Conservation (phyloP, 2,329 filamentous ascomycete species). For the Colletotrichum sp. region DNA sequence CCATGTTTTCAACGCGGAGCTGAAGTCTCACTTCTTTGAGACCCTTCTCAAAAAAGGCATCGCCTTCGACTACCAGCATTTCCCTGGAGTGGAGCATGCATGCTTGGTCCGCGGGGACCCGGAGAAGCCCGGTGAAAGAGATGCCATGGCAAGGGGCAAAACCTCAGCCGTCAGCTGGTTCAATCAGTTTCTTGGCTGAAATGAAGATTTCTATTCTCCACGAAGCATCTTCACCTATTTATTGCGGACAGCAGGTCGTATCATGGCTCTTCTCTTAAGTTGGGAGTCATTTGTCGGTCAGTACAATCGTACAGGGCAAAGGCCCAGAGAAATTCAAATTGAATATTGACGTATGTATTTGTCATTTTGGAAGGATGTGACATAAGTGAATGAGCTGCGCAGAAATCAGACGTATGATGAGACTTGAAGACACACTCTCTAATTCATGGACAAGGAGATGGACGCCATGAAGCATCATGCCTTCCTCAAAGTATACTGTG, state of each 20-base stretch:
- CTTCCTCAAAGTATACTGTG: background rate
- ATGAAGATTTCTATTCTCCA: background rate
- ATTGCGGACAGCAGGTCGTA: background rate
- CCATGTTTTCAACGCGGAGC: constrained; percentile 40
- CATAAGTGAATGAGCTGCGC: background rate
- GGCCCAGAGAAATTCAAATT: background rate
- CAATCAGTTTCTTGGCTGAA: constrained; percentile 25
- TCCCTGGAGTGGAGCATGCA: constrained; percentile 48
- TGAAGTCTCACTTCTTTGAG: constrained; percentile 45
- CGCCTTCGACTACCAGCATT: constrained; percentile 50
- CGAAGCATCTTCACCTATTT: background rate
- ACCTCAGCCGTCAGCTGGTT: constrained; percentile 46
- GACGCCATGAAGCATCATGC: background rate
- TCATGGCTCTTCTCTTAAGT: background rate
- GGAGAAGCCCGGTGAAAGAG: constrained; percentile 37
- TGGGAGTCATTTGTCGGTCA: background rate
- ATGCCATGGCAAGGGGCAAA: constrained; percentile 48
- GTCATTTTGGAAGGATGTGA: background rate
- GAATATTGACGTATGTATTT: background rate
- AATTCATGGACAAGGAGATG: background rate
- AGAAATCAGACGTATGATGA: background rate
- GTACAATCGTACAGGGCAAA: background rate
- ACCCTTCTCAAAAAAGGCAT: constrained; percentile 38
- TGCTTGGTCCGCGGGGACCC: constrained; percentile 44
- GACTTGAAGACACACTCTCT: background rate